Conservation (phyloP, 2,329 filamentous ascomycete genomes). For the Dactylellina parvicollis region DNA sequence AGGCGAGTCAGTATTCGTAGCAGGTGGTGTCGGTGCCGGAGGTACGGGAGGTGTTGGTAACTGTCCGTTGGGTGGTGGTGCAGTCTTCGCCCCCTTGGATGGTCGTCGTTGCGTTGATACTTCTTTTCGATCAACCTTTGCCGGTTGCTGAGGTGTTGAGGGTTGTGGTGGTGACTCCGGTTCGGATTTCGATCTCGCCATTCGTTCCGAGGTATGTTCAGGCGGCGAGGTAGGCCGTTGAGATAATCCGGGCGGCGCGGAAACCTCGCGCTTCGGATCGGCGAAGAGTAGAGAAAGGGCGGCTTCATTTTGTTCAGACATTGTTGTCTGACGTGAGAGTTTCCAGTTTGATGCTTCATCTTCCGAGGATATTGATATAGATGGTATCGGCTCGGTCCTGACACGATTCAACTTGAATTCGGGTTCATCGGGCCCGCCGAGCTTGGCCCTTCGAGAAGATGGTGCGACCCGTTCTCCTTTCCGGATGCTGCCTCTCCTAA, state of each 20-base stretch:
- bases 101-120: conserved; percentile 9
- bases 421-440: conserved; percentile 60
- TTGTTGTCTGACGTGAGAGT: conserved; percentile 5
- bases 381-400: conserved; percentile 74
- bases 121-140: conserved; percentile 33
- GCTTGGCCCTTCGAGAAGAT: conserved; percentile 65
- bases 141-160: conserved; percentile 10
- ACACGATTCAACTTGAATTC: conserved; percentile 70
- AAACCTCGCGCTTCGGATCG: conserved; percentile 21
- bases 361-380: conserved; percentile 53
- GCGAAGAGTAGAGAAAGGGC: conserved; percentile 7
- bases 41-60: conserved; percentile 7
- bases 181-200: conserved; percentile 42
- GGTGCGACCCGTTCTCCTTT: conserved; percentile 79
- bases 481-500: conserved; percentile 85
- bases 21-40: not conserved
- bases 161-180: conserved; percentile 28
- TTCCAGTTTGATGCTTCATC: conserved; percentile 24
- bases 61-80: conserved; percentile 28
- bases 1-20: not conserved
- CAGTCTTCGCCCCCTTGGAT: conserved; percentile 7
- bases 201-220: conserved; percentile 35
- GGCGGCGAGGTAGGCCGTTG: conserved; percentile 39
- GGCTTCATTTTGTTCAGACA: conserved; percentile 11
- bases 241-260: conserved; percentile 14